Percentiles rank a stretch among this genome's conserved stretches.
These are phyloP conservation scores for Auricularia auricula-judae DNA, from an alignment of 768 basidiomycete species.

Conservation along the genomic window DNA sequence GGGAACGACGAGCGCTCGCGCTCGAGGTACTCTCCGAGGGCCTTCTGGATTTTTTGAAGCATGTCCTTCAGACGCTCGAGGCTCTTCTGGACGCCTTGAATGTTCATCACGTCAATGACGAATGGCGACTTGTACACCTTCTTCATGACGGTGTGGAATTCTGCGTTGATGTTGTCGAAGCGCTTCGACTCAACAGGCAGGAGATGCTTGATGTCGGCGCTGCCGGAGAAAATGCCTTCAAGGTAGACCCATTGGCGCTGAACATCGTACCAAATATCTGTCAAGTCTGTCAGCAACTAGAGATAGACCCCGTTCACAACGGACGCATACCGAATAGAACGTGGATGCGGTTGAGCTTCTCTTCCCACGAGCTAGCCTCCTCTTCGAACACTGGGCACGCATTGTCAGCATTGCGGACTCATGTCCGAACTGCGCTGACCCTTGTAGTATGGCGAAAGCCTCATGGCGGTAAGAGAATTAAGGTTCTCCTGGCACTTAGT, in stretches of 20 bases:
- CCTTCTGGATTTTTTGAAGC: constrained; percentile 97
- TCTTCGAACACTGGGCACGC: constrained; percentile 68
- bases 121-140: constrained; percentile 99
- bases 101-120: constrained; percentile 93
- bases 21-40: constrained; percentile 96
- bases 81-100: constrained; percentile 92
- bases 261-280: constrained; percentile 98
- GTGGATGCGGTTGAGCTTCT: constrained; percentile 91
- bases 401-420: constrained; percentile 5
- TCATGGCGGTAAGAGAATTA: constrained; percentile 95
- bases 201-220: constrained; percentile 98
- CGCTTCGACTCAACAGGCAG: constrained; percentile 95
- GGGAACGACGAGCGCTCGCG: constrained; percentile 96
- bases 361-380: constrained; percentile 90
- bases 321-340: constrained; percentile 73
- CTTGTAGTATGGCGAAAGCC: constrained; percentile 96
- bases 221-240: constrained; percentile 99
- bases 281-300: constrained; percentile 7
- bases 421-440: constrained; percentile 32
- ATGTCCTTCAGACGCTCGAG: constrained; percentile 93
- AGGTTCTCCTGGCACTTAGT: constrained; percentile 95
- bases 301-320: not conserved
- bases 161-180: constrained; percentile 96
- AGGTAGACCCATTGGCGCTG: constrained; percentile 99
- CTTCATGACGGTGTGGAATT: constrained; percentile 98